Conservation (phyloP, 164 flowering plant species). For the Brasenia schreberi region DNA sequence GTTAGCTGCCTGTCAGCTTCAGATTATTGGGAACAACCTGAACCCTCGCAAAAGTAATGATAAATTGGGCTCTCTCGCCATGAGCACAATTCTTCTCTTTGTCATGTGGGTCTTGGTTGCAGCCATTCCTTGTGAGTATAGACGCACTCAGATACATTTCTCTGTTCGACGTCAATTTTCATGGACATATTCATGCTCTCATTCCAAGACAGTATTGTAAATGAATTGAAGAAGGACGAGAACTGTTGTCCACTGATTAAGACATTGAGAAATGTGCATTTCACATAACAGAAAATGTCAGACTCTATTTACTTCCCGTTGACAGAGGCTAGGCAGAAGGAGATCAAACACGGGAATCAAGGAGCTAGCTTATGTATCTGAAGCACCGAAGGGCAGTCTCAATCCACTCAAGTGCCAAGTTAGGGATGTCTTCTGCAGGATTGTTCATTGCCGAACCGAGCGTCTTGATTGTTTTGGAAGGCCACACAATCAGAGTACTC, state of each 20-base stretch:
- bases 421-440: conserved; percentile 76
- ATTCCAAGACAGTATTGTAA: conserved; percentile 66
- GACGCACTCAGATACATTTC: conserved; percentile 72
- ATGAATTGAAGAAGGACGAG: conserved; percentile 74
- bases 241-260: conserved; percentile 57
- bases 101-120: conserved; percentile 92
- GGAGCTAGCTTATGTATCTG: conserved; percentile 36
- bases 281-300: conserved; percentile 36
- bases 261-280: conserved; percentile 43
- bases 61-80: conserved; percentile 49
- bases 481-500: conserved; percentile 1
- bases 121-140: conserved; percentile 92
- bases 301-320: conserved; percentile 53
- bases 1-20: conserved; percentile 60
- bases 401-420: conserved; percentile 76
- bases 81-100: conserved; percentile 54
- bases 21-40: conserved; percentile 65
- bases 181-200: conserved; percentile 52
- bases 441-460: conserved; percentile 70
- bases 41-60: conserved; percentile 45
- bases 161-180: conserved; percentile 42
- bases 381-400: conserved; percentile 40
- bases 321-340: conserved; percentile 45
- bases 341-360: conserved; percentile 41
- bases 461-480: conserved; percentile 53